These are phyloP conservation scores for Ogataea corticis DNA, from an alignment of 805 yeast genomes.

Conservation along the genomic window DNA sequence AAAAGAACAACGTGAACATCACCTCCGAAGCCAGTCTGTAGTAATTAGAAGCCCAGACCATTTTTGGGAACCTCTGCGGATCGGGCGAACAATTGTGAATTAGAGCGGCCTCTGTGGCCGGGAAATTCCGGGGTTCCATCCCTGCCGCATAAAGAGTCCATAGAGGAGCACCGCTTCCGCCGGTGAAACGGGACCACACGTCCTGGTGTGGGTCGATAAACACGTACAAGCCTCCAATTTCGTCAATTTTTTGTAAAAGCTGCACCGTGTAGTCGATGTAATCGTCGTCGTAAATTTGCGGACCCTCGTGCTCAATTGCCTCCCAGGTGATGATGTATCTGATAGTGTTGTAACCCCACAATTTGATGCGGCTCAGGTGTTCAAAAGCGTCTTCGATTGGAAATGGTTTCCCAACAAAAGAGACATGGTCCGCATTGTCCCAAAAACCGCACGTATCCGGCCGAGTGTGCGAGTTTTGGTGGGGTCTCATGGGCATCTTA, in stretches of 20 bases:
- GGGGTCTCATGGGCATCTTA: constrained; percentile 67
- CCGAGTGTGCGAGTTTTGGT: constrained; percentile 40
- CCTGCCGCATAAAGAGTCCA: constrained; percentile 95
- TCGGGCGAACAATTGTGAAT: constrained; percentile 59
- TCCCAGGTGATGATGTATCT: constrained; percentile 88
- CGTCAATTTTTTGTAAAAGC: constrained; percentile 55
- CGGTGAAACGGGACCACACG: constrained; percentile 85
- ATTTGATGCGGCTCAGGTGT: constrained; percentile 70
- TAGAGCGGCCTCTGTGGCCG: constrained; percentile 74
- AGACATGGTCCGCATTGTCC: constrained; percentile 66
- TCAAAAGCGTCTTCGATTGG: constrained; percentile 68
- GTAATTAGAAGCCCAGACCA: constrained; percentile 94
- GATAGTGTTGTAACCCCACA: constrained; percentile 80
- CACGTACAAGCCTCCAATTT: constrained; percentile 73
- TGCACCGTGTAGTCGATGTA: constrained; percentile 70
- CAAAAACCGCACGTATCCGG: constrained; percentile 50
- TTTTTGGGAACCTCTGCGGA: constrained; percentile 61
- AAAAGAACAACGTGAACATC: constrained; percentile 85
- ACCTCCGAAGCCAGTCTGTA: constrained; percentile 69
- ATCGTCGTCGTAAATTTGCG: constrained; percentile 76
- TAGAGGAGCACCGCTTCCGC: constrained; percentile 92
- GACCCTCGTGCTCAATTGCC: constrained; percentile 86
- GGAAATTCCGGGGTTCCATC: constrained; percentile 71
- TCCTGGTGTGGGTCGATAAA: constrained; percentile 92
- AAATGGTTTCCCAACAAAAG: constrained; percentile 84